A percentile compares a stretch with the other conserved stretches of the same genome.
phyloP scores from a whole-genome alignment of 768 basidiomycete genomes.

The Lenzites betulinus region DNA sequence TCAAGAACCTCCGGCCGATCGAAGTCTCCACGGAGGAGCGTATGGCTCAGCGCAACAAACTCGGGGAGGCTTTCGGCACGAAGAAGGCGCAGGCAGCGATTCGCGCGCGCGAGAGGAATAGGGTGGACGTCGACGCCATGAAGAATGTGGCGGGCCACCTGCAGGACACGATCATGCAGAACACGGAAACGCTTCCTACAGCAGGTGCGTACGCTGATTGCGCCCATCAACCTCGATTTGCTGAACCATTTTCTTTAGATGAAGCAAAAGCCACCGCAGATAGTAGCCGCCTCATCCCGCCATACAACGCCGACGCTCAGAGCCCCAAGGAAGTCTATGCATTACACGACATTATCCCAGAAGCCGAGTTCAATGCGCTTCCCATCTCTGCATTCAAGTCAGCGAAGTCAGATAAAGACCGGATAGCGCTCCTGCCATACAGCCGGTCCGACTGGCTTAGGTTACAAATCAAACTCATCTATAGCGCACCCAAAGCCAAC shows the following conservation, averaged over 20 bases:
- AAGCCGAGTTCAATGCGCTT: conserved; percentile 78
- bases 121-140: conserved; percentile 88
- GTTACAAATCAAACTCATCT: conserved; percentile 51
- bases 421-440: conserved; percentile 60
- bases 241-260: conserved; percentile 43
- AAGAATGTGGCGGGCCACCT: conserved; percentile 78
- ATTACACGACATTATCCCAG: conserved; percentile 74
- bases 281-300: conserved; percentile 72
- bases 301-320: conserved; percentile 64
- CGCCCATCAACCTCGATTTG: background rate
- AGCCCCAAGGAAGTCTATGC: conserved; percentile 76
- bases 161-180: conserved; percentile 79
- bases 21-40: conserved; percentile 56
- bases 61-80: conserved; percentile 93
- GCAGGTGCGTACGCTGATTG: conserved; percentile 49
- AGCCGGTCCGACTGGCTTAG: conserved; percentile 71
- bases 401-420: conserved; percentile 49
- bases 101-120: conserved; percentile 83
- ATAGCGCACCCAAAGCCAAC: conserved; percentile 49
- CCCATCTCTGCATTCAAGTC: conserved; percentile 56
- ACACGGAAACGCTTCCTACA: conserved; percentile 67
- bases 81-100: conserved; percentile 91
- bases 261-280: conserved; percentile 67
- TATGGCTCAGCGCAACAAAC: conserved; percentile 65
- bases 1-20: conserved; percentile 63